Percentiles rank a stretch among this genome's conserved stretches.
Conservation (phyloP, 179 eudicot genomes). For the Silene vulgaris region DNA sequence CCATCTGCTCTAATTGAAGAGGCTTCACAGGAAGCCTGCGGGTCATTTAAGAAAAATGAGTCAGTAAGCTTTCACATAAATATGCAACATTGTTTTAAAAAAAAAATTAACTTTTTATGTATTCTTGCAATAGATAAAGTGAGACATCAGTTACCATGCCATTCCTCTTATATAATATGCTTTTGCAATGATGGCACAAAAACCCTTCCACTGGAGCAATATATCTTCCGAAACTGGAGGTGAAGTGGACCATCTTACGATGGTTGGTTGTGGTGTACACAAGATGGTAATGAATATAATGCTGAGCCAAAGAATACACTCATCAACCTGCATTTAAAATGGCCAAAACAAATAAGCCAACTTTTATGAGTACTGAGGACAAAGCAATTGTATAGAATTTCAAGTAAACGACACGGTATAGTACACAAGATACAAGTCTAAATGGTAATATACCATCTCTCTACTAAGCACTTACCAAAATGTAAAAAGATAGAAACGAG, state of each 20-base stretch:
- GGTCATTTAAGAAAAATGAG: background rate
- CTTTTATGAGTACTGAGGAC: background rate
- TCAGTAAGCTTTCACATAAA: background rate
- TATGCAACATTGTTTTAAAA: no score
- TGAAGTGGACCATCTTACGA: conserved; percentile 74
- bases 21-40: conserved; percentile 95
- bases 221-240: conserved; percentile 72
- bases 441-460: no score
- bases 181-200: conserved; percentile 88
- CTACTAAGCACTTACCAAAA: no score
- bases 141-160: conserved; percentile 64
- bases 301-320: conserved; percentile 92
- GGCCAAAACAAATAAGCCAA: background rate
- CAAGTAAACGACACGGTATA: no score
- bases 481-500: no score
- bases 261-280: conserved; percentile 88
- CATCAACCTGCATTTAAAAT: conserved; percentile 55
- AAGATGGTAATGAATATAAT: conserved; percentile 77
- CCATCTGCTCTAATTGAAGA: conserved; percentile 95
- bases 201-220: conserved; percentile 77
- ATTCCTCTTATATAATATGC: conserved; percentile 88
- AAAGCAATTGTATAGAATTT: background rate
- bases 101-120: no score
- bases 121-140: background rate
- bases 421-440: no score